Conservation (phyloP, 768 basidiomycete genomes). For the Naganishia randhawae region DNA sequence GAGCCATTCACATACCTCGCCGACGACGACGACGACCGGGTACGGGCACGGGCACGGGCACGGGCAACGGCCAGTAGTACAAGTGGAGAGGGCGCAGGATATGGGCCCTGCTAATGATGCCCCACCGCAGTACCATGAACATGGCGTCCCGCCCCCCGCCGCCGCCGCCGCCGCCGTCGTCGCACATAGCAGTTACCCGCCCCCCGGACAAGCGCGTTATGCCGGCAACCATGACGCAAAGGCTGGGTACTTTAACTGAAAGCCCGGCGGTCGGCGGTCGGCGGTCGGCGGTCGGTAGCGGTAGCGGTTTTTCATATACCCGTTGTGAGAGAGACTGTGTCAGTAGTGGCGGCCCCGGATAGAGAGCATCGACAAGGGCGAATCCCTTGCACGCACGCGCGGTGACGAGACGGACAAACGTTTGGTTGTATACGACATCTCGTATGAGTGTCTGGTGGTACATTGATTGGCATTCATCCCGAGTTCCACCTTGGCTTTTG, state of each 20-base stretch:
- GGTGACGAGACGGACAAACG: too few relatives aligned
- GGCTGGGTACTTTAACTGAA: slow-evolving; percentile 16
- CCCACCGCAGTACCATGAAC: slow-evolving; percentile 1
- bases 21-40: background rate
- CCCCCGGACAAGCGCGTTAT: background rate
- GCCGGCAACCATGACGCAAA: background rate
- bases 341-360: too few relatives aligned
- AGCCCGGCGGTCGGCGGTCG: background rate
- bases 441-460: too few relatives aligned
- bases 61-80: background rate
- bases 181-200: background rate
- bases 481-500: too few relatives aligned
- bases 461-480: too few relatives aligned
- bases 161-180: background rate
- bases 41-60: background rate
- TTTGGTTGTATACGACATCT: too few relatives aligned
- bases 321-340: too few relatives aligned
- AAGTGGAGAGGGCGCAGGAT: background rate
- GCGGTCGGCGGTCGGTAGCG: background rate
- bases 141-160: too few relatives aligned
- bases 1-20: background rate
- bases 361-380: too few relatives aligned
- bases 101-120: slow-evolving; percentile 4
- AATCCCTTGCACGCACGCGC: too few relatives aligned
- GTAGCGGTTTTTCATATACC: too few relatives aligned